Evolutionary conservation across 257 asterid genomes (phyloP), one percentile per base, ranked within the genome.

Genomic region (Penstemon barbatus): DNA sequence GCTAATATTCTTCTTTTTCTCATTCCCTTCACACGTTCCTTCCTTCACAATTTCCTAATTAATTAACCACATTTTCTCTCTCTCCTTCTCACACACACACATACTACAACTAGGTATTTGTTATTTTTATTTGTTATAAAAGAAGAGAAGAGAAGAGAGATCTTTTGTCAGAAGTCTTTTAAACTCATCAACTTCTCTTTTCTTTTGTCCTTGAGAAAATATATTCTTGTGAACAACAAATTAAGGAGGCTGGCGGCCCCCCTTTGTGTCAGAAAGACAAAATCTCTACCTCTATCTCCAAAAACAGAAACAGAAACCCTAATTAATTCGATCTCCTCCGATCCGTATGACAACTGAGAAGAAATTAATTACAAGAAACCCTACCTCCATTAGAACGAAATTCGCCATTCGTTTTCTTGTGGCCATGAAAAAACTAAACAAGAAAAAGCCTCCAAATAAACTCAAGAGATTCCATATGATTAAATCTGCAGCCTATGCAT

Each of bases 231-330:
- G 18, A 67, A 37, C 54, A 68, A 61, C 33, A 25, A 25, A 50
- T 48, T 48, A n/a, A 53, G 57, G 74, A 77, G 87, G 83, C 18
- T 15, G 18, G 18, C 4, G 54, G 15, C 72, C 62, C 72, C 62
- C 85, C 86, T 87, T 79, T 75, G 82, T 85, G 95, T 91, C 97
- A 85, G 92, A 88, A 84, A 25, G 2, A 73, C 52, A 68, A 90
- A 85, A 82, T 81, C 87, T 82, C 73, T 36, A 58, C 69, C 50
- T 70, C 4, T 18, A 69, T 50, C 25, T 39, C 12, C 41, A 4
- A 2, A 71, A 86, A 83, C 89, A 69, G 49, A 40, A 44, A 15
- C 41, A 4, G 33, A 71, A 86, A 83, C 89, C 91, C 86, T 82
- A 83, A 68, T 15, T 15, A 15, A 0, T 15, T 15, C 18, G 18